Percentiles rank a stretch among this genome's conserved stretches.
Conservation (phyloP, 768 basidiomycete genomes). For the Rhodotorula kratochvilovae region DNA sequence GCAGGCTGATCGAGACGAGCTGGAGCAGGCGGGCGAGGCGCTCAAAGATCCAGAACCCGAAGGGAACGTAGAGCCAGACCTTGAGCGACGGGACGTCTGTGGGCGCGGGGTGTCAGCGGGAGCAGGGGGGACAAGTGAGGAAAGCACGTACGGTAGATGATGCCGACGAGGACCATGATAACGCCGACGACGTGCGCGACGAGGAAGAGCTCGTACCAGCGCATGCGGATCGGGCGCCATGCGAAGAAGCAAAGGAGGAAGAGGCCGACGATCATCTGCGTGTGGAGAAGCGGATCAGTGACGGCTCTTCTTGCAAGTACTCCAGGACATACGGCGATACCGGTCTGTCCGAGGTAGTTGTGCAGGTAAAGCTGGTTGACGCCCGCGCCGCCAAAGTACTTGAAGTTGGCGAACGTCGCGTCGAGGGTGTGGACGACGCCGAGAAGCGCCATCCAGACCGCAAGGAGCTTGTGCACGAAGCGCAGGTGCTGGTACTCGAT, state of each 20-base stretch:
- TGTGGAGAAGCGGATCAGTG: neutral
- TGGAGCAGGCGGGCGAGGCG: conserved; percentile 16
- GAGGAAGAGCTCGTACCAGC: conserved; percentile 34
- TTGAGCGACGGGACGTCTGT: conserved; percentile 30
- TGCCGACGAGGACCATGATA: conserved; percentile 26
- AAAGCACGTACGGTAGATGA: conserved; percentile 21
- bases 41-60: conserved; percentile 36
- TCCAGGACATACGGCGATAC: conserved; percentile 11
- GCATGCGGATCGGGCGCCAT: conserved; percentile 15
- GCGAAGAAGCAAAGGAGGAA: conserved; percentile 32
- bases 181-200: conserved; percentile 23
- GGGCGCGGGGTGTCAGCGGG: too few species aligned
- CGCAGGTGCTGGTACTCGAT: conserved; percentile 34
- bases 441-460: conserved; percentile 15
- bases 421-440: conserved; percentile 29
- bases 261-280: conserved; percentile 29
- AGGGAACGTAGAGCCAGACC: conserved; percentile 32
- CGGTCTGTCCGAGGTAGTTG: conserved; percentile 29
- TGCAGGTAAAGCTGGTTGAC: conserved; percentile 16
- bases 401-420: conserved; percentile 13
- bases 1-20: conserved; percentile 19
- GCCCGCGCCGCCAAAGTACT: conserved; percentile 15
- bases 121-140: neutral
- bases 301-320: fast-evolving
- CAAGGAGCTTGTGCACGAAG: conserved; percentile 33